Base-by-base conservation (phyloP, 352 stramenopile genomes). In the Phytophthora rubi region DNA sequence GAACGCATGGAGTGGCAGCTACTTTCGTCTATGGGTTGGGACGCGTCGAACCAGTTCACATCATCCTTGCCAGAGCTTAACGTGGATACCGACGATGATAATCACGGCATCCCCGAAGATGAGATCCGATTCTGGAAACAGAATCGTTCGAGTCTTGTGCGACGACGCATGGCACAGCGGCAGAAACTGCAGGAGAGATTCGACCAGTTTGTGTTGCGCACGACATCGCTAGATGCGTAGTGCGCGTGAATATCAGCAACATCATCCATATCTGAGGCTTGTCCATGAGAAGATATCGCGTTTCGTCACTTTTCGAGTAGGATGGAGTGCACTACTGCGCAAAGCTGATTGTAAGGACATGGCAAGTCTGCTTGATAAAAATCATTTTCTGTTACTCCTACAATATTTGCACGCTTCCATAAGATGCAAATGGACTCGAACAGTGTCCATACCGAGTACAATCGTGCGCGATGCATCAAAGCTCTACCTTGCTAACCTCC, bases 121-220 rank as follows among this genome's bases (percentile, higher is more conserved):
- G 88, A 96, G 59, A 94, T 96, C 59, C 82, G 82, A 49, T 92
- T 92, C 42, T 96, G 88, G 88, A 93, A 96, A 71, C 81, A 90
- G 52, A 96, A 96, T 68, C 85, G 80, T 51, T 82, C 85, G 10
- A 85, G 67, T 57, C 80, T 96, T 42, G 86, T 90, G 60, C 79
- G 84, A 37, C 90, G 91, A 74, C 85, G 88, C 32, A 76, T 91
- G 62, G 88, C 83, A 8, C 86, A 96, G 60, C 85, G 88, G 26
- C 86, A 94, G 75, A 91, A 92, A 71, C 73, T 96, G 26, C 88
- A 94, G 68, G 83, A 96, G 70, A 86, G 88, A 59, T 96, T 96
- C 59, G 83, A 96, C 67, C 83, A 92, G 59, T 90, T 96, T 55
- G 85, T 96, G 53, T 61, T 89, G 70, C 88, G 88, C 55, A 83